Base-by-base conservation (phyloP, 495 filamentous ascomycete species). In the Penicillium psychrofluorescens region DNA sequence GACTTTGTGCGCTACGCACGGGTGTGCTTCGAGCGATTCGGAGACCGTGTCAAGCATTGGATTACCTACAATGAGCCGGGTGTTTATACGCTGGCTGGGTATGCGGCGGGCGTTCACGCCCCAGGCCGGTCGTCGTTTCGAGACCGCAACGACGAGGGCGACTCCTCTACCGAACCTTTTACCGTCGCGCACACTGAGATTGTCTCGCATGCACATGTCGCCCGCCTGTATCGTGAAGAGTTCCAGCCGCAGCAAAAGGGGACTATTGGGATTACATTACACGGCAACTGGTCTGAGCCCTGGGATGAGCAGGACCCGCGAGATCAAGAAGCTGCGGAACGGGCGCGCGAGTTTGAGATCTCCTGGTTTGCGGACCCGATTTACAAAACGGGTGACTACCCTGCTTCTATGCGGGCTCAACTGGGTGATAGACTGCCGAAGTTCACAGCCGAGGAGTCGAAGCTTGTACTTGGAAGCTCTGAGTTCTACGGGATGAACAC, bases 401-500 rank as follows among this genome's bases (percentile, higher is more conserved):
- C 72, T 5, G 64, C 49, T 7, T 67, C 64, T 13, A 75, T 75
- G 72, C 60, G 67, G 12, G 56, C 59, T 27, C 71, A 75, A 45
- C 62, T 72, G n/a, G 72, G 70, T 7, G 66, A 70, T 41, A 62
- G 71, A 4, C 54, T 74, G 12, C 71, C 71, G 10, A 54, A 46
- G 11, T 73, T 71, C 39, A 73, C 67, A 4, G 46, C 56, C 1
- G 66, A 68, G 15, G 68, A 75, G 40, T 55, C 55, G 1, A 45
- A 55, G 43, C 58, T 75, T 31, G 61, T 76, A 6, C 55, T 66
- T 10, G 70, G 68, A 10, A 70, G 65, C 34, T 69, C 66, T 5
- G 72, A 74, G 43, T 75, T 75, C 45, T 75, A 75, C 51, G 71
- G 70, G 7, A 75, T 75, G 71, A 75, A 74, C 50, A 64, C 61